Conservation (phyloP, 176 grass and related monocot genomes). For the Musa acuminata region DNA sequence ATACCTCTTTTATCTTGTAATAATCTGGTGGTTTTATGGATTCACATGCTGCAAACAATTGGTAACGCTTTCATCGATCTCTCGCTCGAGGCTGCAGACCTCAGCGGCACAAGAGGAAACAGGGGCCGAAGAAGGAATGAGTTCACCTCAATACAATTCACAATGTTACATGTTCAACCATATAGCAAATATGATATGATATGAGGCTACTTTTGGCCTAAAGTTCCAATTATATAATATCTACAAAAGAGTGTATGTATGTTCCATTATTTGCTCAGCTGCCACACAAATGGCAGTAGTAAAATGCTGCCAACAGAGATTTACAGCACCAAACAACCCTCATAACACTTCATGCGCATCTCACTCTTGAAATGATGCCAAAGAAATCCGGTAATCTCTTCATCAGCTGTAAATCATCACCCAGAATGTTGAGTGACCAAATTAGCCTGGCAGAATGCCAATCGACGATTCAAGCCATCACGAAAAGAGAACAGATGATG, state of each 20-base stretch:
- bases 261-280: conserved; percentile 1
- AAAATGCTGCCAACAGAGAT: background rate
- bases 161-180: no score
- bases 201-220: background rate
- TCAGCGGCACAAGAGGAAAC: no score
- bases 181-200: no score
- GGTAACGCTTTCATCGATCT: no score
- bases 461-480: conserved; percentile 23
- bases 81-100: no score
- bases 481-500: conserved; percentile 48
- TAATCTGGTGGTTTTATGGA: no score
- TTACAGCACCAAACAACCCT: background rate
- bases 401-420: background rate
- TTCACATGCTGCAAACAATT: no score
- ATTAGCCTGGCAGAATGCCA: background rate
- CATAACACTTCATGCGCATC: no score
- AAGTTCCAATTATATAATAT: conserved; percentile 1
- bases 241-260: conserved; percentile 1
- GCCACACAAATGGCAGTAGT: conserved; percentile 12
- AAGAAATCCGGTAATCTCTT: background rate
- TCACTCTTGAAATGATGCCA: background rate
- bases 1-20: no score
- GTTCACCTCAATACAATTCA: background rate
- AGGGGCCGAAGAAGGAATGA: no score
- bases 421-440: background rate